These are phyloP conservation scores for Alnus glutinosa DNA, from an alignment of 306 rosid genomes.

Conservation along the genomic window DNA sequence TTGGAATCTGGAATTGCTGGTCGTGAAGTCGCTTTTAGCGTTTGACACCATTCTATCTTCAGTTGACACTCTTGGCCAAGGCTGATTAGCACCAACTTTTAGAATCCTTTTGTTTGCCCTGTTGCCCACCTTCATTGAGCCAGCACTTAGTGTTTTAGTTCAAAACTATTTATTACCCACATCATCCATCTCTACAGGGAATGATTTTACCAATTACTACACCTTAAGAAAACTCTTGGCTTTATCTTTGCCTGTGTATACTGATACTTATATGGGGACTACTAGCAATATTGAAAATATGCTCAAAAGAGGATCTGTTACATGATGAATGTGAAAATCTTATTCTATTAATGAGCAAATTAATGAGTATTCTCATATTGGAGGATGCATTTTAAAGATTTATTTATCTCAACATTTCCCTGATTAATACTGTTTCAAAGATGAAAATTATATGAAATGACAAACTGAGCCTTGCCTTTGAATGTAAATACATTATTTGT, in stretches of 20 bases:
- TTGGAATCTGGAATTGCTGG: too few relatives aligned
- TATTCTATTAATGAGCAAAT: not conserved
- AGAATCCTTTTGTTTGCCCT: not conserved
- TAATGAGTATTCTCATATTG: not conserved
- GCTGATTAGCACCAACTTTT: not conserved
- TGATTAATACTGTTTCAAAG: not conserved
- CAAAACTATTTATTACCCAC: not conserved
- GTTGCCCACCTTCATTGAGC: not conserved
- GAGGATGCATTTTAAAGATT: not conserved
- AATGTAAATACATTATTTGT: slow-evolving; percentile 17
- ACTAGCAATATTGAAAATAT: not conserved
- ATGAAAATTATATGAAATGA: not conserved
- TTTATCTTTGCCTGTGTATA: not conserved
- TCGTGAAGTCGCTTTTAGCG: too few relatives aligned
- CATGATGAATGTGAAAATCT: not conserved
- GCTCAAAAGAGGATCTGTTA: not conserved
- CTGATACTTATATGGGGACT: not conserved
- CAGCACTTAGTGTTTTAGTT: not conserved
- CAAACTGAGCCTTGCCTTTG: not conserved
- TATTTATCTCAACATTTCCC: slow-evolving; percentile 6
- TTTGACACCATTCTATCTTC: too few relatives aligned
- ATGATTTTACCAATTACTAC: not conserved
- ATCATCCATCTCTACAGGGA: not conserved
- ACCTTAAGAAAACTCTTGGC: not conserved
- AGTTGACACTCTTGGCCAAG: not conserved